Evolutionary conservation across 352 stramenopile genomes (phyloP), one percentile per base, ranked within the genome.

Genomic region (Phytophthora syringae): DNA sequence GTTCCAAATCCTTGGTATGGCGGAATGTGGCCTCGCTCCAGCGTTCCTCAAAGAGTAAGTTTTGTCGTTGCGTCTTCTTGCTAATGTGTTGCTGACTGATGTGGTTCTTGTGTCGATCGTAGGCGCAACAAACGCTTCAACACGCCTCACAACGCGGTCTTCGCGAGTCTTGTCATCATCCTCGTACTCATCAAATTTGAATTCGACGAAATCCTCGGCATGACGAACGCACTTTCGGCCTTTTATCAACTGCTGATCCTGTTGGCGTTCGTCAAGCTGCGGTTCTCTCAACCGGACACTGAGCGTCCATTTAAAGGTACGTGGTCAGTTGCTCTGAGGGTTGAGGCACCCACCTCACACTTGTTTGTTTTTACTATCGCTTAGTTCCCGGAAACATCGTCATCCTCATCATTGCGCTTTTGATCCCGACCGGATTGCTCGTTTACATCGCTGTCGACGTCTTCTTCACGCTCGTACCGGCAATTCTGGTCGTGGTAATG

Each of bases 191-290:
- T 82, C 55, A 72, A 76, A 39, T 81, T 84, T 40, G 71, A 84
- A 49, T 93, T 97, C 60, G 75, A 95, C 30, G 79, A 81, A 25
- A 90, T 94, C 25, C 54, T 96, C 4, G 81, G 87, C 51, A 84
- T 97, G 76, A 82, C 96, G 27, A 98, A 98, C 74, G 86, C 94
- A 24, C 82, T 97, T 22, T 98, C 95, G 66, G 79, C 89, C 20
- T 75, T 96, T 52, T 79, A 86, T 22, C 76, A 97, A 56, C 50
- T 98, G 22, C 74, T 98, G 30, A 92, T 98, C 30, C 91, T 97
- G 59, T 70, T 56, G 16, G 92, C 93, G 9, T 98, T 97, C 75
- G 60, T 98, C 50, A 91, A 97, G 50, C 80, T 98, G 12, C 85
- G 94, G 22, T 77, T 90, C 28, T 63, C 79, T 51, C 64, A 68